Base-by-base conservation (phyloP, 2,329 filamentous ascomycete species). In the Aspergillus sp. region DNA sequence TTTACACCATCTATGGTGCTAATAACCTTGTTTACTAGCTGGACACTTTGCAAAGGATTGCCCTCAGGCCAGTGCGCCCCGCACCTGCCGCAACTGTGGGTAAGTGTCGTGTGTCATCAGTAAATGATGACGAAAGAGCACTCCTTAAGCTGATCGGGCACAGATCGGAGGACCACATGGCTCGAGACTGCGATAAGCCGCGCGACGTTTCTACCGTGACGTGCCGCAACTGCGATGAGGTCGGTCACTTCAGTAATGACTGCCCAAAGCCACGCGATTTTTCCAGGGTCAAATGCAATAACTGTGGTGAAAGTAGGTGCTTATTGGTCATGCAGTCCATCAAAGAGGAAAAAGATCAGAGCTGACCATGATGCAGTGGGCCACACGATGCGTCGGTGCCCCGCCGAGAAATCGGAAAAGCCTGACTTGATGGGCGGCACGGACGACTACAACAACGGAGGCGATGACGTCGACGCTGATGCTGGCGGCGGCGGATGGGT, bases 11-110 rank as follows among this genome's bases (percentile, higher is more conserved):
- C 25, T 2, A 30, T 9, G n/a, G 15, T 35, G 17, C 33, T 17
- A 35, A 35, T 35, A 35, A 35, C 7, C 5, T 35, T 32, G 6
- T 39, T 17, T 23, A 45, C 20, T 42, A 74, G 72, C 64, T 17
- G 72, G 71, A 7, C 71, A 74, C 44, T 73, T 73, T 49, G 71
- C 70, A 1, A 73, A 73, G 49, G 72, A 76, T 23, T 76, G 74
- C 48, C 68, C 69, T 12, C 61, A 67, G 42, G 58, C 57, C 7
- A 51, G 60, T 43, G 62, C 62, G 39, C 57, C 62, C 17, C 65
- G 63, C 42, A 58, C 67, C 41, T 76, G 74, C 51, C 66, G 66
- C 22, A 74, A 75, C 55, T 75, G 73, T 55, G 70, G 69, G 68
- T 71, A 53, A 60, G 65, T 56, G 10, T 25, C 1, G 7, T 20